Conservation (phyloP, 192 early-diverging fungal genomes). For the Coemansia brasiliensis region DNA sequence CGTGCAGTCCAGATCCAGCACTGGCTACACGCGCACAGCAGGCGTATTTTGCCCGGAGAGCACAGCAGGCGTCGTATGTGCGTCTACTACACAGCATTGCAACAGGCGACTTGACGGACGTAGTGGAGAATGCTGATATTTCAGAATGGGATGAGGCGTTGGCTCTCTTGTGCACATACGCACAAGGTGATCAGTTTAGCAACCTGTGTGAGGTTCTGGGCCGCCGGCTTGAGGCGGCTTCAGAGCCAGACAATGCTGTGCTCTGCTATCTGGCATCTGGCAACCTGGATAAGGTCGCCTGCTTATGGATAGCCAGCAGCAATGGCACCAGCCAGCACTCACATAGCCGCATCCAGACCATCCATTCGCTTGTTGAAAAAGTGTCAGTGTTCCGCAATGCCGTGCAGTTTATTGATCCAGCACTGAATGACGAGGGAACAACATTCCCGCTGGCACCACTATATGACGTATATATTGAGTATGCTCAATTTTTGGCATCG, state of each 20-base stretch:
- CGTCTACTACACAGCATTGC: slow-evolving; percentile 83
- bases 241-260: slow-evolving; percentile 25
- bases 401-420: slow-evolving; percentile 84
- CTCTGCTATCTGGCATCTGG: slow-evolving; percentile 62
- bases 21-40: slow-evolving; percentile 72
- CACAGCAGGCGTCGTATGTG: slow-evolving; percentile 70
- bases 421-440: slow-evolving; percentile 33
- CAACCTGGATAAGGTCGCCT: slow-evolving; percentile 68
- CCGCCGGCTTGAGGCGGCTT: slow-evolving; percentile 55
- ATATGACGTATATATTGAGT: slow-evolving; percentile 86
- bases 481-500: slow-evolving; percentile 71
- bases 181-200: slow-evolving; percentile 79
- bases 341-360: slow-evolving; percentile 55
- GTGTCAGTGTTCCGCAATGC: slow-evolving; percentile 92
- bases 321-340: slow-evolving; percentile 32
- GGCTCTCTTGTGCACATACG: slow-evolving; percentile 93
- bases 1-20: slow-evolving; percentile 74
- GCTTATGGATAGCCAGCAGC: slow-evolving; percentile 69
- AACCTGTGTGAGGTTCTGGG: slow-evolving; percentile 69
- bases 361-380: slow-evolving; percentile 87
- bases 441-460: slow-evolving; percentile 62
- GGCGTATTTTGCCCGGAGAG: slow-evolving; percentile 79
- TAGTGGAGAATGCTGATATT: slow-evolving; percentile 75
- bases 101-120: slow-evolving; percentile 75
- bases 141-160: slow-evolving; percentile 91